These are phyloP conservation scores for Cymbopogon citratus DNA, from an alignment of 176 grass and related monocot genomes.

Conservation along the genomic window DNA sequence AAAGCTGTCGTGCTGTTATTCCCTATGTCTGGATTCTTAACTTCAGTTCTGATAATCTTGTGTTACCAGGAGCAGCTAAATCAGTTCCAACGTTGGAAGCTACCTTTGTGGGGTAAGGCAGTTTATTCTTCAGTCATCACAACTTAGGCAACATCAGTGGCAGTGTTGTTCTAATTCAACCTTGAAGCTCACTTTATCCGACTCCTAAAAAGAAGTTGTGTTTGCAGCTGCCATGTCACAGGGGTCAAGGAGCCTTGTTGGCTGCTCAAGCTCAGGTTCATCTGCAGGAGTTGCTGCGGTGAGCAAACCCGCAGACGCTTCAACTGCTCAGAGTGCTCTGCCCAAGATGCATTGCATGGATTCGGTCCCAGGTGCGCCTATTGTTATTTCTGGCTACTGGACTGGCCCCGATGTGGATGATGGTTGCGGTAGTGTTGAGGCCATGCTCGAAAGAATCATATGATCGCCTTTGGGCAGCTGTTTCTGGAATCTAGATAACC, in stretches of 20 bases:
- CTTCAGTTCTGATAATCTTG: background rate
- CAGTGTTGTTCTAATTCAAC: background rate
- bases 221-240: background rate
- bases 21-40: background rate
- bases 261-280: background rate
- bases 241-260: background rate
- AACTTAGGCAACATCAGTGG: background rate
- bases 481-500: background rate
- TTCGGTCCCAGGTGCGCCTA: background rate
- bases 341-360: background rate
- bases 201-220: background rate
- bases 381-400: conserved; percentile 53
- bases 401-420: conserved; percentile 52
- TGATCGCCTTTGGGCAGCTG: conserved; percentile 9
- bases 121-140: background rate
- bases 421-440: conserved; percentile 51
- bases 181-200: background rate
- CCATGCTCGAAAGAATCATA: conserved; percentile 18
- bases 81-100: background rate
- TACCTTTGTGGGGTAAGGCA: background rate
- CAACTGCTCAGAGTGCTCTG: background rate
- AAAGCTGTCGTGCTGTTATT: background rate
- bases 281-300: background rate
- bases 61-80: background rate
- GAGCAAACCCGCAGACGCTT: background rate